Evolutionary conservation across 2,329 filamentous ascomycete genomes (phyloP).

Genomic region (Ilyonectria robusta): DNA sequence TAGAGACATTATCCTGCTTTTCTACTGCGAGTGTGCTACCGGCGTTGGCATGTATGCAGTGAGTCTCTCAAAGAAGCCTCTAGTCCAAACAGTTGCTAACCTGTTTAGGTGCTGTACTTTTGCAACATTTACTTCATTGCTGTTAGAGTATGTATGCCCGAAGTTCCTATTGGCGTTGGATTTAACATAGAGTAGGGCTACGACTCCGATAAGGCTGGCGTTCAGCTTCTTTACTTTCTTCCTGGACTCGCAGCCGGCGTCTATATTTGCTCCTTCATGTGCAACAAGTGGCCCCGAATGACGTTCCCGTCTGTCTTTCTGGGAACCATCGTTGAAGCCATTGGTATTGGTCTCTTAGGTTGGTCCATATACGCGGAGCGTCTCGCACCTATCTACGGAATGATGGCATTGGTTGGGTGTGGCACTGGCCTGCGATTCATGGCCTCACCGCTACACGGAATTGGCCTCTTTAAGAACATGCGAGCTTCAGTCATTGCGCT

Average conservation of each 20-base stretch:
- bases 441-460: slow-evolving; percentile 73
- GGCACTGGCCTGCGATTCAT: slow-evolving; percentile 77
- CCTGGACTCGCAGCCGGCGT: slow-evolving; percentile 74
- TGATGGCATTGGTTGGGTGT: slow-evolving; percentile 75
- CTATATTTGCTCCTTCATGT: slow-evolving; percentile 70
- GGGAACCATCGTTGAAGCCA: slow-evolving; percentile 69
- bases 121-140: slow-evolving; percentile 78
- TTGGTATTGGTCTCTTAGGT: slow-evolving; percentile 71
- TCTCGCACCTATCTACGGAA: slow-evolving; percentile 69
- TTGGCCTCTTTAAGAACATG: slow-evolving; percentile 71
- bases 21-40: slow-evolving; percentile 72
- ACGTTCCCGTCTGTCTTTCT: slow-evolving; percentile 72
- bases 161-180: not conserved
- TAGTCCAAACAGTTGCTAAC: slow-evolving; percentile 54
- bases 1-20: slow-evolving; percentile 73
- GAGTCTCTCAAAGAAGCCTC: slow-evolving; percentile 30
- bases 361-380: slow-evolving; percentile 68
- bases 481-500: slow-evolving; percentile 73
- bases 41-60: slow-evolving; percentile 69
- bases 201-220: slow-evolving; percentile 64
- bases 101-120: slow-evolving; percentile 72
- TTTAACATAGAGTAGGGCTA: slow-evolving; percentile 57
- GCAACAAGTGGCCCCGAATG: slow-evolving; percentile 73
- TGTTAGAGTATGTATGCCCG: slow-evolving; percentile 57
- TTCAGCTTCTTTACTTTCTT: slow-evolving; percentile 74